Base-by-base conservation (phyloP, 176 grass and related monocot genomes). In the Dactylis glomerata region DNA sequence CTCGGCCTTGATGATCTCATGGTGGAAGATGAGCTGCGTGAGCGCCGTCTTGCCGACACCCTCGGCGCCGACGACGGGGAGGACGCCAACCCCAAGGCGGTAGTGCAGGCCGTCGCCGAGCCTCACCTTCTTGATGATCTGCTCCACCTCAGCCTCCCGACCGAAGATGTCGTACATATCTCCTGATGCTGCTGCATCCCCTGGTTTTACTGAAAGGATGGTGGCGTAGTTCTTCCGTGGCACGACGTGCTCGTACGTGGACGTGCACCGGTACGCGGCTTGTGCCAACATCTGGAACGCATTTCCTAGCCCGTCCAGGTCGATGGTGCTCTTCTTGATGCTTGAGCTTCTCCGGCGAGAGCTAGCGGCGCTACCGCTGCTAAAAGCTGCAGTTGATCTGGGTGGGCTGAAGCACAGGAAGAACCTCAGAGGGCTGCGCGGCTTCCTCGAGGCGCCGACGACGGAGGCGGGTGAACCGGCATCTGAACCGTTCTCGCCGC, bases 391-490 rank as follows among this genome's bases (percentile, higher is more conserved):
- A 7, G 1, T 75, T 23, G n/a, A n/a, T n/a, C 76, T 56, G 3
- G 87, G 81, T 33, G 87, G 82, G 57, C 82, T 89, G 46, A 89
- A 89, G 68, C 87, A 89, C 32, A 84, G 68, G 17, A 84, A 10
- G 47, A 84, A 89, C 76, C 76, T 46, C 20, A 89, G 68, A 38
- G 87, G 82, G 47, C 87, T 89, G 26, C 76, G 82, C 13, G 87
- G 82, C 58, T 80, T 84, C 57, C 57, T 61, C 15, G 66, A 26
- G 11, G 15, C 80, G 8, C 6, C 28, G 37, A 15, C 2, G 22
- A 30, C 49, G 5, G 9, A 8, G 20, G 61, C 9, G 36, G 68
- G 28, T 31, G 41, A 23, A 2, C 19, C 32, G 24, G 20, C 15
- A 32, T 14, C 37, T 5, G 10, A 14, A 34, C 33, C 47, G 9